A percentile compares a stretch with the other conserved stretches of the same genome.
Conservation (phyloP, 2,329 filamentous ascomycete species). For the Intubia oerlemansii region DNA sequence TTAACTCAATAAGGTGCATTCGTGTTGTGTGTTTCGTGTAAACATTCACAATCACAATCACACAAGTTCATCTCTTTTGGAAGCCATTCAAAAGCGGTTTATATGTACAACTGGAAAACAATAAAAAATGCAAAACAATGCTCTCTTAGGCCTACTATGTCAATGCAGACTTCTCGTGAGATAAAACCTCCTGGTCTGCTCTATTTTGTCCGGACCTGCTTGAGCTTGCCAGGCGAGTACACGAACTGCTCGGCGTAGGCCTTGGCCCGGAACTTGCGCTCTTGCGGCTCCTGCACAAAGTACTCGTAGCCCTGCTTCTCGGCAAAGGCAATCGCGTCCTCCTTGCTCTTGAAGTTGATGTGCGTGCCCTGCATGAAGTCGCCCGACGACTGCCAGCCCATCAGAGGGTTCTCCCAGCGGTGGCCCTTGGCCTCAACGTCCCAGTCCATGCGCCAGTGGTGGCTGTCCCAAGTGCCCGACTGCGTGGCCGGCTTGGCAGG, state of each 20-base stretch:
- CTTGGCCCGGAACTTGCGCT: constrained; percentile 70
- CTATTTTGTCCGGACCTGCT: constrained; percentile 70
- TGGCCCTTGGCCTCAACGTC: constrained; percentile 81
- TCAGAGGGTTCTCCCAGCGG: constrained; percentile 94
- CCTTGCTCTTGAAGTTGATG: constrained; percentile 77
- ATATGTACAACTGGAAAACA: too few species aligned
- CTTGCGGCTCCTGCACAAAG: constrained; percentile 92
- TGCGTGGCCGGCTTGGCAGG: constrained; percentile 90
- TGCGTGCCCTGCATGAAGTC: constrained; percentile 91
- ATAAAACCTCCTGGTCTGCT: too few species aligned
- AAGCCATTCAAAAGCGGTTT: too few species aligned
- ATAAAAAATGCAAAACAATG: too few species aligned
- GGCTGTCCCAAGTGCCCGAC: constrained; percentile 67
- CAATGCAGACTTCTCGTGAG: too few species aligned
- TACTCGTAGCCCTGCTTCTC: constrained; percentile 99
- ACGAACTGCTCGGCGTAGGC: constrained; percentile 94
- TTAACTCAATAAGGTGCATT: too few species aligned
- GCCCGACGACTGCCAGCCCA: constrained; percentile 94
- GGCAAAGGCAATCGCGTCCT: constrained; percentile 85
- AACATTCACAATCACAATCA: too few species aligned
- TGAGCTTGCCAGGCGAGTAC: constrained; percentile 68
- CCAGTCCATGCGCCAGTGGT: constrained; percentile 97
- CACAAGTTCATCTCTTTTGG: too few species aligned
- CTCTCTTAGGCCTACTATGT: too few species aligned
- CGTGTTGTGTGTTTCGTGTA: too few species aligned